Evolutionary conservation across 2,329 filamentous ascomycete species (phyloP), one percentile per base, ranked within the genome.

Genomic region (Paraconiothyrium sp.): DNA sequence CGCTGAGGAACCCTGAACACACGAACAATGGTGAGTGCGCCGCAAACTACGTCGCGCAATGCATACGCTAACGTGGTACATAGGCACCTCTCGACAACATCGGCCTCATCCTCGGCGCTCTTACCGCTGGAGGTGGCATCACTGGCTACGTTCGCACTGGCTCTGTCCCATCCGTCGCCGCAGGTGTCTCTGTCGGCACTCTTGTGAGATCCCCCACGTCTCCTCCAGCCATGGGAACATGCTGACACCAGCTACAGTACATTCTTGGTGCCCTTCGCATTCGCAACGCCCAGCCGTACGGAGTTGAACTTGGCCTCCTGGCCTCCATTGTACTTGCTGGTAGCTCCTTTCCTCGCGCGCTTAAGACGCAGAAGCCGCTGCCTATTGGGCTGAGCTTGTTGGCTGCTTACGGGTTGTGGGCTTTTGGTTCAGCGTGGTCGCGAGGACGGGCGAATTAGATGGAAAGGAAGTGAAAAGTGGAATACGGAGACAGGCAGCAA

Each of bases 41-140:
- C 47, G 22, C 44, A 46, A 20, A 20, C 20, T 39, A 27, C 20
- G 20, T 52, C 48, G 27, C 32, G 44, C 41, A 44, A 61, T 20
- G n/a, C 5, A 49, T n/a, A 20, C 16, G 30, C 57, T 52, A 37
- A 57, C 27, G 51, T 54, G 58, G 48, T 59, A 58, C 27, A 30
- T 65, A 78, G 75, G 65, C 68, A 41, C 67, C 76, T 64, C 79
- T 85, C 66, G 81, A 85, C 69, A 85, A 82, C 73, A 89, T 92
- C 74, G 93, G 94, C 66, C 92, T 90, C 79, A 78, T 92, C 73
- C 89, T 98, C 73, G 92, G 91, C 63, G 85, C 88, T 66, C 85
- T 98, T 61, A 97, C 94, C 61, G 93, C 94, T 55, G 86, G 90
- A 60, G 95, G 95, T 71, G 95, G 95, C 67, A 90, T 92, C 62